These are phyloP conservation scores for Forsythia suspensa DNA, from an alignment of 257 asterid genomes.

Conservation along the genomic window DNA sequence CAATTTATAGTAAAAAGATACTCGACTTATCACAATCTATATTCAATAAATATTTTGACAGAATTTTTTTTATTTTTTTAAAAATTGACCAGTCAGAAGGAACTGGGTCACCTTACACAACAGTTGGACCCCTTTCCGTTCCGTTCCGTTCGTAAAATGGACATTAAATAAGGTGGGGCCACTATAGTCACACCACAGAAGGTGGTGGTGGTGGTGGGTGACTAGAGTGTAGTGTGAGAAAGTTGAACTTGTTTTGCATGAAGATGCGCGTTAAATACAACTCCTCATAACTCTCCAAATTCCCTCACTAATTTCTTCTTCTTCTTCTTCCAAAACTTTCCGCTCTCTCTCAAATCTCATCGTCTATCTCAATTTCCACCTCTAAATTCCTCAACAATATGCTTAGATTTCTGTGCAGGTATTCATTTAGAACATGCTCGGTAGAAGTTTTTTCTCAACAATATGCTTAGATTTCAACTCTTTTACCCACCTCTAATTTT, in stretches of 20 bases:
- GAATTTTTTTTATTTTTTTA: no score
- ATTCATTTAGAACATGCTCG: background rate
- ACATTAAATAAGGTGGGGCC: background rate
- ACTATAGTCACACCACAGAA: background rate
- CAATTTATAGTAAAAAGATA: no score
- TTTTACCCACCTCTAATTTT: background rate
- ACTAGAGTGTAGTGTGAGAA: no score
- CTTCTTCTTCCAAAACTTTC: background rate
- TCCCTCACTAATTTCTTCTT: background rate
- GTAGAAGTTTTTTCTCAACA: no score
- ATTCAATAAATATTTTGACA: no score
- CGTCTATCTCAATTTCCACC: background rate
- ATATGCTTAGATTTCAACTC: no score
- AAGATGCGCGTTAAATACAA: slow-evolving; percentile 9
- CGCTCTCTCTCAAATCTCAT: no score
- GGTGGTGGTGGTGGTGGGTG: background rate
- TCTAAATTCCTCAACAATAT: slow-evolving; percentile 1
- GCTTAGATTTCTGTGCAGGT: slow-evolving; percentile 31
- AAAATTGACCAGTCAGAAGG: background rate
- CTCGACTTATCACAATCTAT: no score
- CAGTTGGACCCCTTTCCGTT: background rate
- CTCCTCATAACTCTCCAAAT: background rate
- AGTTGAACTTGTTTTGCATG: background rate
- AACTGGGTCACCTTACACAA: background rate
- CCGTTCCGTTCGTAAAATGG: background rate